These are phyloP conservation scores for Dictyostelium brefeldianum DNA, from an alignment of 78 protist species.

Conservation along the genomic window DNA sequence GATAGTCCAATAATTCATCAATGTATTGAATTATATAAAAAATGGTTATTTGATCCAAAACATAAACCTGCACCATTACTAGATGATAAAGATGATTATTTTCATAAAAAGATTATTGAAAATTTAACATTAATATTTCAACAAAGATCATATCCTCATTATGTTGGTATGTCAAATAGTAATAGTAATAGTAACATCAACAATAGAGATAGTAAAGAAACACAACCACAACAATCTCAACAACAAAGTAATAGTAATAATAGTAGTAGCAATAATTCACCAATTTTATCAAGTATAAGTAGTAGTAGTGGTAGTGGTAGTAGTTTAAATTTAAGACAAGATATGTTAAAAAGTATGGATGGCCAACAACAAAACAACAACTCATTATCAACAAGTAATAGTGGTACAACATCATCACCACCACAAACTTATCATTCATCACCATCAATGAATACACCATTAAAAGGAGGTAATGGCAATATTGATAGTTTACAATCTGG, in stretches of 20 bases:
- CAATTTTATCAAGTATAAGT: neutral
- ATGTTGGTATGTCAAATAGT: neutral
- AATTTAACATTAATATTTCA: slow-evolving; percentile 64
- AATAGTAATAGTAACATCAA: neutral
- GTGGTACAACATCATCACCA: neutral
- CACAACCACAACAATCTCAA: too few species aligned
- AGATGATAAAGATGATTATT: slow-evolving; percentile 54
- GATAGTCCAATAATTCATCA: slow-evolving; percentile 17
- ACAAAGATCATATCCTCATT: slow-evolving; percentile 30
- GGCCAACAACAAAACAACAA: neutral
- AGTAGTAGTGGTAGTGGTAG: neutral
- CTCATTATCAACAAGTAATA: neutral
- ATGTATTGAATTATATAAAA: slow-evolving; percentile 60
- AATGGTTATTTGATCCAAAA: slow-evolving; percentile 73
- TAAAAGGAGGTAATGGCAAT: neutral
- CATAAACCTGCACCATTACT: slow-evolving; percentile 29
- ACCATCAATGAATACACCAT: neutral
- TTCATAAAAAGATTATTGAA: slow-evolving; percentile 36
- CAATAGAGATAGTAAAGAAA: neutral
- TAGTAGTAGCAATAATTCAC: slow-evolving; percentile 5
- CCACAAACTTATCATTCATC: neutral
- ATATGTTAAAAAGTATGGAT: neutral
- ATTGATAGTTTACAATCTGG: neutral
- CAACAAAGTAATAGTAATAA: neutral
- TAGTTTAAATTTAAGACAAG: slow-evolving; percentile 12